These are phyloP conservation scores for Endocalyx cinctus DNA, from an alignment of 2,329 filamentous ascomycete genomes.

Conservation along the genomic window DNA sequence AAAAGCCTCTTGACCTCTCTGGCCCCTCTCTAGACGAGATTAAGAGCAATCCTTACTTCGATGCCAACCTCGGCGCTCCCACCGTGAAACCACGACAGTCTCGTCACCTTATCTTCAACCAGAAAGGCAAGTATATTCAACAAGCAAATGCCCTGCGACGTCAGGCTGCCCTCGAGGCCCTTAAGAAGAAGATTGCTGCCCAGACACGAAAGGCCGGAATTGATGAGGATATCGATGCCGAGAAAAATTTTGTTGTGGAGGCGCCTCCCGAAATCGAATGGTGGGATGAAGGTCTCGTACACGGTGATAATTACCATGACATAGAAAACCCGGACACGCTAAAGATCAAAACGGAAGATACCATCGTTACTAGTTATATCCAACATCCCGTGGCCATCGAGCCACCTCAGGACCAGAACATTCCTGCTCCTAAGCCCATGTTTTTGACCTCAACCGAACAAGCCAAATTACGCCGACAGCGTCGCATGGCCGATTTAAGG, in stretches of 20 bases:
- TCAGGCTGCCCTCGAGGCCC: constrained; percentile 83
- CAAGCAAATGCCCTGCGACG: constrained; percentile 85
- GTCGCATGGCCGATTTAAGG: constrained; percentile 87
- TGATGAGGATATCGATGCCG: constrained; percentile 82
- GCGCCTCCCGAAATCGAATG: constrained; percentile 86
- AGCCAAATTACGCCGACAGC: constrained; percentile 82
- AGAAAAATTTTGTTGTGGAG: constrained; percentile 84
- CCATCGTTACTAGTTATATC: constrained; percentile 84
- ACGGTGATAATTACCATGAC: constrained; percentile 68
- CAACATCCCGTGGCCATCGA: constrained; percentile 90
- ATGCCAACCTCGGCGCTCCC: constrained; percentile 61
- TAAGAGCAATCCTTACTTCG: constrained; percentile 73
- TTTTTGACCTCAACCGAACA: constrained; percentile 88
- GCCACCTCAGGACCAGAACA: constrained; percentile 82
- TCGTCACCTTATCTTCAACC: constrained; percentile 81
- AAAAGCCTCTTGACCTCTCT: constrained; percentile 28
- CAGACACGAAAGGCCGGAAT: constrained; percentile 86
- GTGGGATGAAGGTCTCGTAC: constrained; percentile 90
- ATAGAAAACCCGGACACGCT: constrained; percentile 61
- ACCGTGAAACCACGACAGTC: constrained; percentile 61
- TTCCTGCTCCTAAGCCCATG: constrained; percentile 79
- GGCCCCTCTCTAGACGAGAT: constrained; percentile 26
- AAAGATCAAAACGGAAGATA: constrained; percentile 73
- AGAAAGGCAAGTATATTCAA: constrained; percentile 95
- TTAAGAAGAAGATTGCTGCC: constrained; percentile 90